Conservation (phyloP, 352 stramenopile genomes). For the Phytopythium mirpurense region DNA sequence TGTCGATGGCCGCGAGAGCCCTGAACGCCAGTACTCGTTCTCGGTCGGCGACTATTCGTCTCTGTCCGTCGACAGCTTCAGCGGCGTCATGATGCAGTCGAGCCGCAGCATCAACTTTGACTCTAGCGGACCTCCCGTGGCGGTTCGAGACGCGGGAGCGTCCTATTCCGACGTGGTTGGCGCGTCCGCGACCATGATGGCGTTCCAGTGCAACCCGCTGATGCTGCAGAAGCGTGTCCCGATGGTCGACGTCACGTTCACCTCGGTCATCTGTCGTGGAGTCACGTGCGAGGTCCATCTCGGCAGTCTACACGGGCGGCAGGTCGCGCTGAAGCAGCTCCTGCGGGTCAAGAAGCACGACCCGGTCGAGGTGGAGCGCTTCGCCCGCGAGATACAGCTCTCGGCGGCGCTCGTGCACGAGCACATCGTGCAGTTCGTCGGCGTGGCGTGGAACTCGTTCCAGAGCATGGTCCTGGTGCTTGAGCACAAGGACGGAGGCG, state of each 20-base stretch:
- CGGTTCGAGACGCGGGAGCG: constrained; percentile 12
- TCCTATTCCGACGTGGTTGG: constrained; percentile 42
- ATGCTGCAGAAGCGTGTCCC: constrained; percentile 40
- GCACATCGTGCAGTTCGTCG: constrained; percentile 50
- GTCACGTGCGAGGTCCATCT: constrained; percentile 37
- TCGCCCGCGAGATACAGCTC: constrained; percentile 53
- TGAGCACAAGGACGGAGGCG: constrained; percentile 35
- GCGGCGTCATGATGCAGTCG: constrained; percentile 11
- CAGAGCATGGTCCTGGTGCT: constrained; percentile 46
- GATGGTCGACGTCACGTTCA: constrained; percentile 43
- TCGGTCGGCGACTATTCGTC: background rate
- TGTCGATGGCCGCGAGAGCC: constrained; percentile 8
- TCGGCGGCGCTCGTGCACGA: constrained; percentile 41
- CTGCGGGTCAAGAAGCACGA: constrained; percentile 30
- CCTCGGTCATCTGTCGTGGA: constrained; percentile 29
- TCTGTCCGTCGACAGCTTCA: background rate
- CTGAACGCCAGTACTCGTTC: background rate
- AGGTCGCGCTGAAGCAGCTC: constrained; percentile 48
- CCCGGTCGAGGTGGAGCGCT: constrained; percentile 41
- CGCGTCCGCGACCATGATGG: constrained; percentile 36
- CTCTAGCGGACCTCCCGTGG: constrained; percentile 15
- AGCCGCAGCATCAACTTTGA: constrained; percentile 13
- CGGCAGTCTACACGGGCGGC: constrained; percentile 21
- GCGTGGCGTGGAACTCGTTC: constrained; percentile 58
- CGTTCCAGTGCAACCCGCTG: constrained; percentile 44